phyloP scores from a whole-genome alignment of 2,329 filamentous ascomycete genomes.

The Chaetothyriales sp. region DNA sequence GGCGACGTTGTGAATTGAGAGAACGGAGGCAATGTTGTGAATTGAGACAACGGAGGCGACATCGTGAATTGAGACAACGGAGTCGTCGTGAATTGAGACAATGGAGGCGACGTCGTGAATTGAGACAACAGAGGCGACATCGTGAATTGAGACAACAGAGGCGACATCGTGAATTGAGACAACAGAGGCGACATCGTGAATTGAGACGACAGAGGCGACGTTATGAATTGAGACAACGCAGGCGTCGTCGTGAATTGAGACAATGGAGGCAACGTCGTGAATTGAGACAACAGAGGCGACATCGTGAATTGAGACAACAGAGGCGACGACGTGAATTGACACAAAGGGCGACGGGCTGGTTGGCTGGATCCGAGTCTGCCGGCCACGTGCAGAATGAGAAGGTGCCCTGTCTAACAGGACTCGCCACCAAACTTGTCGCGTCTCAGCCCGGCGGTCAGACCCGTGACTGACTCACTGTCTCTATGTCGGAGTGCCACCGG shows the following conservation, averaged over 20 bases:
- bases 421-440: neutral
- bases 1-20: too few relatives aligned
- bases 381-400: neutral
- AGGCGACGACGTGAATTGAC: slow-evolving; percentile 7
- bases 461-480: too few relatives aligned
- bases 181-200: too few relatives aligned
- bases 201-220: too few relatives aligned
- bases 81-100: neutral
- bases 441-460: neutral
- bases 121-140: too few relatives aligned
- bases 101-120: neutral
- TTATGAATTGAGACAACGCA: too few relatives aligned
- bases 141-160: too few relatives aligned
- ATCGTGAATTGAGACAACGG: neutral
- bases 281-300: too few relatives aligned
- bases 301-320: slow-evolving; percentile 43
- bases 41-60: neutral
- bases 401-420: neutral
- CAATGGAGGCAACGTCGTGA: too few relatives aligned
- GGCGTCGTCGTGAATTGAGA: too few relatives aligned
- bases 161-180: too few relatives aligned
- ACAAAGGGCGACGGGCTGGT: neutral
- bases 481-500: neutral
- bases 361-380: neutral
- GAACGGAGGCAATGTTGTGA: too few relatives aligned